phyloP scores from a whole-genome alignment of 1,284 basidiomycete species.

The Naganishia albida region DNA sequence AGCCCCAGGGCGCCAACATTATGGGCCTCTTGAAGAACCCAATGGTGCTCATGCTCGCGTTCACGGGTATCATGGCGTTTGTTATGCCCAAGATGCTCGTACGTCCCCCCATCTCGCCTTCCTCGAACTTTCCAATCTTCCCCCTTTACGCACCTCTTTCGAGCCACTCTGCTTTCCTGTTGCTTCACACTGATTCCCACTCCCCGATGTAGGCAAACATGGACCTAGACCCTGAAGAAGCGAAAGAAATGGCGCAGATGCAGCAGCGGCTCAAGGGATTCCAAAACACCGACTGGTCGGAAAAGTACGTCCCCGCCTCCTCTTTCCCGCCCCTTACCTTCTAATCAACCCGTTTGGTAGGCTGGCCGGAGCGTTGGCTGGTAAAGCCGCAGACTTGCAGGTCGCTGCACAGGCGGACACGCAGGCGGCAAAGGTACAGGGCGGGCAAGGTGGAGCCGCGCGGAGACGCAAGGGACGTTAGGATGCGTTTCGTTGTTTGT shows the following conservation, averaged over 20 bases:
- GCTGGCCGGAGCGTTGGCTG: slow-evolving; percentile 17
- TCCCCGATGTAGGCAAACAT: slow-evolving; percentile 61
- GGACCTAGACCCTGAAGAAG: slow-evolving; percentile 70
- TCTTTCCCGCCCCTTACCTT: neutral
- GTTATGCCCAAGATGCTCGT: slow-evolving; percentile 81
- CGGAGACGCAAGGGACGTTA: slow-evolving; percentile 16
- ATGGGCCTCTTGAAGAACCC: slow-evolving; percentile 78
- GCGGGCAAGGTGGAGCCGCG: slow-evolving; percentile 7
- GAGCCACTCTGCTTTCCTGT: too few relatives aligned
- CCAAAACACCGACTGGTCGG: slow-evolving; percentile 57
- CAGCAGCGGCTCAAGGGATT: slow-evolving; percentile 65
- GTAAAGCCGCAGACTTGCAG: slow-evolving; percentile 1
- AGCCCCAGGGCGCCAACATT: slow-evolving; percentile 68
- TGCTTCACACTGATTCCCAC: neutral
- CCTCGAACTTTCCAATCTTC: too few relatives aligned
- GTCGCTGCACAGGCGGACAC: neutral
- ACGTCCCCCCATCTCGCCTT: slow-evolving; percentile 37
- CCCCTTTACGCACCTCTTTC: neutral
- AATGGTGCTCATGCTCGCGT: slow-evolving; percentile 81
- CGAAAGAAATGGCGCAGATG: slow-evolving; percentile 69
- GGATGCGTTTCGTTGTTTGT: too few relatives aligned
- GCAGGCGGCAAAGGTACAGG: neutral
- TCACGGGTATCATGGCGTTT: slow-evolving; percentile 68
- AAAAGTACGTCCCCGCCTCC: slow-evolving; percentile 42
- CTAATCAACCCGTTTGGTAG: neutral